phyloP scores from a whole-genome alignment of 768 basidiomycete genomes.

The Phylloporus sp. region DNA sequence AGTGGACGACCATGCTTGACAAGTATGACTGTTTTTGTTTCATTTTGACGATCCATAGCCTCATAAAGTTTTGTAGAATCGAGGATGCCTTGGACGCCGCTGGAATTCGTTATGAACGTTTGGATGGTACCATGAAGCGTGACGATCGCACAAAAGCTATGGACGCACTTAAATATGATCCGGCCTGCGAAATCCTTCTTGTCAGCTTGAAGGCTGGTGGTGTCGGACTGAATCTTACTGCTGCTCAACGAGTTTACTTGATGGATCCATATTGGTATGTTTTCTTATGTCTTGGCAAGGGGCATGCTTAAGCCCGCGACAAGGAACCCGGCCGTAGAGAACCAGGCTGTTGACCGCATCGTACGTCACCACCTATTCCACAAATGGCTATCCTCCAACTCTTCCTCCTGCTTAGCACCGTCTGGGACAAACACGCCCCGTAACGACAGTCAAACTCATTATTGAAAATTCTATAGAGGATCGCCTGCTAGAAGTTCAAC shows the following conservation, averaged over 20 bases:
- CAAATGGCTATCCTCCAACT: background rate
- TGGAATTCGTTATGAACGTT: conserved; percentile 82
- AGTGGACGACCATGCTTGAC: conserved; percentile 94
- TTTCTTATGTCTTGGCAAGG: background rate
- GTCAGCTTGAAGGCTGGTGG: conserved; percentile 97
- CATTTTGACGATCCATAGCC: background rate
- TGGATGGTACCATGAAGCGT: conserved; percentile 98
- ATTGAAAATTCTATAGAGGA: conserved; percentile 94
- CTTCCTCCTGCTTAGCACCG: conserved; percentile 63
- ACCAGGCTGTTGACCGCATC: conserved; percentile 96
- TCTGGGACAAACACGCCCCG: conserved; percentile 88
- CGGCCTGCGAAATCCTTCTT: conserved; percentile 86
- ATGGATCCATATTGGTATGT: conserved; percentile 94
- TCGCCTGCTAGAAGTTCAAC: conserved; percentile 87
- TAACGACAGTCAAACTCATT: conserved; percentile 89
- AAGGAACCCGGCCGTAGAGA: conserved; percentile 98
- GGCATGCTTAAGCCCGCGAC: conserved; percentile 2
- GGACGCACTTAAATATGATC: conserved; percentile 89
- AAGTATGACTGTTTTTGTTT: conserved; percentile 45
- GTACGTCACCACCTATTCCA: conserved; percentile 46
- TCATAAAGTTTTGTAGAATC: conserved; percentile 45
- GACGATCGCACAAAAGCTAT: conserved; percentile 90
- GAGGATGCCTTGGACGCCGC: conserved; percentile 85
- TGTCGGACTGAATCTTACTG: conserved; percentile 93
- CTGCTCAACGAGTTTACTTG: conserved; percentile 89